phyloP scores from a whole-genome alignment of 2,329 filamentous ascomycete genomes.

The Phialocephala subalpina region DNA sequence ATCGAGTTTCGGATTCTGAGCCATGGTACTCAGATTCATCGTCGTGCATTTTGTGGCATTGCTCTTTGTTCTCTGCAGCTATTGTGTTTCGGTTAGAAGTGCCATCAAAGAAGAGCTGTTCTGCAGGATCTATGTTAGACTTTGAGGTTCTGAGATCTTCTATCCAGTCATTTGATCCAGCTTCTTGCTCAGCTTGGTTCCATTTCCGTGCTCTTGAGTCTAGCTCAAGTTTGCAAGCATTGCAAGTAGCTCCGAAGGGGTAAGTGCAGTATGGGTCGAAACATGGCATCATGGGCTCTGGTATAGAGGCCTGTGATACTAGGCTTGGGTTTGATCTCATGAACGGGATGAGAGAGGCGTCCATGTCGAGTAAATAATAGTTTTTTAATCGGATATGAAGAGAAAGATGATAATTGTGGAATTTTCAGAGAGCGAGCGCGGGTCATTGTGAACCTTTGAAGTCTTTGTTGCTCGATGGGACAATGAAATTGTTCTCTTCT shows the following conservation, averaged over 20 bases:
- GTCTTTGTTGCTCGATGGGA: background rate
- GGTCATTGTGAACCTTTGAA: background rate
- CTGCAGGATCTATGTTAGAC: background rate
- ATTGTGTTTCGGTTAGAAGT: background rate
- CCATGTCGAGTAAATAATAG: background rate
- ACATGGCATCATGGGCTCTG: background rate
- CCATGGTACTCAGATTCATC: background rate
- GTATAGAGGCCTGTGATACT: background rate
- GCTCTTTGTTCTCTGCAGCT: background rate
- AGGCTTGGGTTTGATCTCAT: background rate
- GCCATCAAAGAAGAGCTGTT: background rate
- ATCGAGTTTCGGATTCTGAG: background rate
- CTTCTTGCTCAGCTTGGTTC: background rate
- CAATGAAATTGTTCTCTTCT: background rate
- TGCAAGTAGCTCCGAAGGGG: constrained; percentile 7
- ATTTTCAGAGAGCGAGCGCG: background rate
- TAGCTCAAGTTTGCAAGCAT: background rate
- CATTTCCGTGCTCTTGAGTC: background rate
- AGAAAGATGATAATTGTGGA: background rate
- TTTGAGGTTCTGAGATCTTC: background rate
- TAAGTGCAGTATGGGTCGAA: constrained; percentile 2
- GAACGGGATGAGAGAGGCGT: background rate
- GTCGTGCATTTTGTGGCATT: background rate
- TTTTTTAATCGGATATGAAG: background rate
- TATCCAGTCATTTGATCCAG: background rate